Percentiles rank a stretch among this genome's conserved stretches.
These are phyloP conservation scores for Puccinia novopanici DNA, from an alignment of 1,284 basidiomycete genomes.

Conservation along the genomic window DNA sequence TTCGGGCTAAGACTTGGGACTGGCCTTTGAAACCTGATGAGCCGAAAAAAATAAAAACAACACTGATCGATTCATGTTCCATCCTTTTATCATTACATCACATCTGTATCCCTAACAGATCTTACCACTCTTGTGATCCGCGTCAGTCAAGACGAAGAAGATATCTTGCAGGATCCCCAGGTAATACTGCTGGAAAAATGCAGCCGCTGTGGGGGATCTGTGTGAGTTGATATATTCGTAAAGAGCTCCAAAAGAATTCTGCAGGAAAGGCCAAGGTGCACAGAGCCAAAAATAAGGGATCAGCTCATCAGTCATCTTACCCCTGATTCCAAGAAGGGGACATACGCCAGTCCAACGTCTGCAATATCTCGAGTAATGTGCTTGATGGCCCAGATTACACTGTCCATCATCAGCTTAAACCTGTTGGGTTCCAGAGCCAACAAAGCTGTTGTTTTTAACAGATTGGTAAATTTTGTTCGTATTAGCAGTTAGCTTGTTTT, in stretches of 20 bases:
- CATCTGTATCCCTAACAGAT: neutral
- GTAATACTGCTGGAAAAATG: constrained; percentile 89
- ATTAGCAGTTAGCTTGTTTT: neutral
- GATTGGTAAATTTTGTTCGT: neutral
- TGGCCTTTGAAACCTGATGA: constrained; percentile 59
- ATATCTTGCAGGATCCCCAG: constrained; percentile 91
- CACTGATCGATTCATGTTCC: neutral
- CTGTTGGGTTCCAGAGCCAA: constrained; percentile 83
- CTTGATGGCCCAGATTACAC: constrained; percentile 99
- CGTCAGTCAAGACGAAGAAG: constrained; percentile 95
- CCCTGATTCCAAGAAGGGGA: constrained; percentile 5
- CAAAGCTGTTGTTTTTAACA: constrained; percentile 65
- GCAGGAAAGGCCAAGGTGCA: constrained; percentile 32
- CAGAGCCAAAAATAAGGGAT: neutral
- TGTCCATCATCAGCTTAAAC: constrained; percentile 98
- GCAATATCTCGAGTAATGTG: constrained; percentile 99
- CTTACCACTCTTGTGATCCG: constrained; percentile 89
- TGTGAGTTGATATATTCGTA: constrained; percentile 82
- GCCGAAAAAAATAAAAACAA: constrained; percentile 11
- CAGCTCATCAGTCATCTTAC: neutral
- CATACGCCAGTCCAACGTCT: constrained; percentile 80
- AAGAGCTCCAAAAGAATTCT: constrained; percentile 86
- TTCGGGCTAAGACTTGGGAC: constrained; percentile 68
- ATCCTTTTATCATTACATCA: neutral
- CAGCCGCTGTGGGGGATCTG: constrained; percentile 76